phyloP scores from a whole-genome alignment of 192 early-diverging fungal species.

The Lunasporangiospora selenospora region DNA sequence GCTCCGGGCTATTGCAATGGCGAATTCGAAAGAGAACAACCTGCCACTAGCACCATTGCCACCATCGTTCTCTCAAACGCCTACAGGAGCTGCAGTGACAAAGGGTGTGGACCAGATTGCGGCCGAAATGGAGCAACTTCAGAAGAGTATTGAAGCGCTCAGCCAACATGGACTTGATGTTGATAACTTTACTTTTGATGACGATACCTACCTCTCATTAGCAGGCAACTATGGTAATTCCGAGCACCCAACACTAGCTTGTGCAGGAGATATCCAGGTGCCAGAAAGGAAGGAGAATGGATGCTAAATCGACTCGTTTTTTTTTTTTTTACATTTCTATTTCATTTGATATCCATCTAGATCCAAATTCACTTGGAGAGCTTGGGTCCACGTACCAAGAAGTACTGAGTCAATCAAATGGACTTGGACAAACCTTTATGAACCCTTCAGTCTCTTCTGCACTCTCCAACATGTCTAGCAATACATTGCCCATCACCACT shows the following conservation, averaged over 20 bases:
- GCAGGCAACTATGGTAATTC: slow-evolving; percentile 19
- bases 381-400: slow-evolving; percentile 8
- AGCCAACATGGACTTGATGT: slow-evolving; percentile 24
- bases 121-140: slow-evolving; percentile 21
- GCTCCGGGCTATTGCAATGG: slow-evolving; percentile 22
- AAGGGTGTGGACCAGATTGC: slow-evolving; percentile 34
- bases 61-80: slow-evolving; percentile 16
- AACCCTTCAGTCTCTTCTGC: too few species aligned
- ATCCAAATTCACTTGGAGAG: background rate
- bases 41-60: background rate
- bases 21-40: slow-evolving; percentile 17
- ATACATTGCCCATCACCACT: too few species aligned
- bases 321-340: background rate
- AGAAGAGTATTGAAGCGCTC: slow-evolving; percentile 30
- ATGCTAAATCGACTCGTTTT: background rate
- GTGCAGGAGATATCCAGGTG: too few species aligned
- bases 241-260: too few species aligned
- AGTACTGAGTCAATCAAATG: background rate
- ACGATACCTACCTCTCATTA: slow-evolving; percentile 17
- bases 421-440: too few species aligned
- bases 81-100: slow-evolving; percentile 11
- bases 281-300: too few species aligned
- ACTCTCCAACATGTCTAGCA: too few species aligned
- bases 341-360: too few species aligned
- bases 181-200: slow-evolving; percentile 26